Base-by-base conservation (phyloP, 2,329 filamentous ascomycete genomes). In the Penicillium sp. region DNA sequence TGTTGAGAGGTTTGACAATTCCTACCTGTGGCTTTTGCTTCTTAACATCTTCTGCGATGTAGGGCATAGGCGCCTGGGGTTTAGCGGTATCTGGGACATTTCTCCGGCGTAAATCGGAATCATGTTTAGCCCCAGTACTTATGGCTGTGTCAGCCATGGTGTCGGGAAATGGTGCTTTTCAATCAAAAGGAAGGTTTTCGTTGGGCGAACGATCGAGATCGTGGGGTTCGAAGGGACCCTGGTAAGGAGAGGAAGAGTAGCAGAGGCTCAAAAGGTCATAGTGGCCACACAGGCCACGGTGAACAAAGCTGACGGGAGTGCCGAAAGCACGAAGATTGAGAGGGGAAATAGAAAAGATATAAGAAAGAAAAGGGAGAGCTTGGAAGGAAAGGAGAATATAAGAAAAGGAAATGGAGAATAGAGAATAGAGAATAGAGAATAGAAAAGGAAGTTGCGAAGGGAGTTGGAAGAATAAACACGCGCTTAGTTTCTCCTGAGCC, bases 81-180 rank as follows among this genome's bases (percentile, higher is more conserved):
- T 64, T 72, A 44, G 73, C 69, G 29, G 71, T 58, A 48, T 64
- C 67, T 44, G 71, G 64, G 29, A 78, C 71, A 70, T 78, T 78
- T 68, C 77, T 72, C 58, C 75, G 75, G 49, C 77, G 73, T 37
- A 78, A 55, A 57, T 79, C 74, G 39, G 68, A 55, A 53, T 67
- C 56, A 24, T 71, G 65, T 48, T 74, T 68, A 35, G 68, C 66
- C 26, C 73, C 74, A 26, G 74, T 74, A 47, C 68, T 71, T 39
- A 69, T 71, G 48, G 68, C 74, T 54, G 63, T 62, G 54, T 74
- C 67, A 42, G 69, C 68, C 74, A 75, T 76, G 49, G 19, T 68
- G 60, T 54, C 24, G 49, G 48, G 39, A 37, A 49, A 49, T 48
- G 9, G n/a, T 39, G 7, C 10, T 21, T n/a, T 27, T 22, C 9